A percentile compares a stretch with the other conserved stretches of the same genome.
These are phyloP conservation scores for Teunomyces panamensis DNA, from an alignment of 805 yeast species.

Conservation along the genomic window DNA sequence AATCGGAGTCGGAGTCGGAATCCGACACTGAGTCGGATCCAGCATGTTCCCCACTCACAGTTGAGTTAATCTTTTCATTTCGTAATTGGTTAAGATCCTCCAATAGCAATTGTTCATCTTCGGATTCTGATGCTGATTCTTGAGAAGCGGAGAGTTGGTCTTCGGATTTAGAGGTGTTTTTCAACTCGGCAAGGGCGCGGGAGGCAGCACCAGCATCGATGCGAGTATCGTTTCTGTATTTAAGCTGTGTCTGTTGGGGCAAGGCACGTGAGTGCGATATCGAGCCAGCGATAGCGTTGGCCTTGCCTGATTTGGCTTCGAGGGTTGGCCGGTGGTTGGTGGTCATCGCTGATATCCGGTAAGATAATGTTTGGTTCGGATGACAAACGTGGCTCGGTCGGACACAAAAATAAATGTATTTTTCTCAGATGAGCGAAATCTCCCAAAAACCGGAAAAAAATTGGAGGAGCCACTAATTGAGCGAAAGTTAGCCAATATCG, in stretches of 20 bases:
- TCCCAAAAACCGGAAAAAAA: too few relatives aligned
- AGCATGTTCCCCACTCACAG: neutral
- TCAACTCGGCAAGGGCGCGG: slow-evolving; percentile 24
- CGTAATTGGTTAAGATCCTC: slow-evolving; percentile 2
- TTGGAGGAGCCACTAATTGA: too few relatives aligned
- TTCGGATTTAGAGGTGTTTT: slow-evolving; percentile 1
- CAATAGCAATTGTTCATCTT: slow-evolving; percentile 4
- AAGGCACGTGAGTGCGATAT: slow-evolving; percentile 34
- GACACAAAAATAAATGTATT: neutral
- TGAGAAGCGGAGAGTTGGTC: neutral
- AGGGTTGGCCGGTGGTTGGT: slow-evolving; percentile 43
- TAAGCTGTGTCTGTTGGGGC: slow-evolving; percentile 31
- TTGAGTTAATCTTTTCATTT: neutral
- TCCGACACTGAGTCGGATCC: slow-evolving; percentile 7
- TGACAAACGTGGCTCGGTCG: too few relatives aligned
- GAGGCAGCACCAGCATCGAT: slow-evolving; percentile 14
- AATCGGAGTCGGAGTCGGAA: slow-evolving; percentile 6
- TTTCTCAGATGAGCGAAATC: too few relatives aligned
- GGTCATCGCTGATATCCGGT: slow-evolving; percentile 23
- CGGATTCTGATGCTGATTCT: neutral
- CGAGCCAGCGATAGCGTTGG: slow-evolving; percentile 25
- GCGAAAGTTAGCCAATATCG: too few relatives aligned
- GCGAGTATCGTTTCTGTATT: slow-evolving; percentile 27
- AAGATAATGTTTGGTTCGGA: too few relatives aligned
- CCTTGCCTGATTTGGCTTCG: slow-evolving; percentile 39